Base-by-base conservation (phyloP, 1,284 basidiomycete species). In the Cryptococcus hybrid region DNA sequence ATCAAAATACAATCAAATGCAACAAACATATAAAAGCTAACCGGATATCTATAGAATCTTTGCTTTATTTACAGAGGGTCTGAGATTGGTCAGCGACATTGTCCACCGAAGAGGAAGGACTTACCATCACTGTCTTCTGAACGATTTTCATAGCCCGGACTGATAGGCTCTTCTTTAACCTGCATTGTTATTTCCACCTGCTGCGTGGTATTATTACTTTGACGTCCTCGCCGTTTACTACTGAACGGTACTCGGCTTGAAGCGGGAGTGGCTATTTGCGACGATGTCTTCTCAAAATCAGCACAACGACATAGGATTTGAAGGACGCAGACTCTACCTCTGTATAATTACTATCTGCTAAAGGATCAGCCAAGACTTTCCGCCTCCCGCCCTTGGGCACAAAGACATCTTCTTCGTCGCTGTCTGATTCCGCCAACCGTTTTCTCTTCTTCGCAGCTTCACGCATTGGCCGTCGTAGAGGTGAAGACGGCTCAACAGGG, bases 161-260 rank as follows among this genome's bases (percentile, higher is more conserved):
- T 65, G 45, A 56, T 44, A 11, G 56, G 52, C 46, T 62, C 66
- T 18, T 55, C 55, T 36, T 68, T 63, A 5, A 61, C 58, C 15
- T 50, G 54, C 18, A 56, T 24, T 11, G 56, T 56, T 47, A 52
- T 34, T 0, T 30, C 7, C 12, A 5, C 7, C 34, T 18, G 15
- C 38, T 39, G 36, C 40, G 0, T 46, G 48, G 39, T 44, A 5
- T 18, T 9, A n/a, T 44, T 44, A 24, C 24, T 37, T 24, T 30
- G 24, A 13, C 42, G 34, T 45, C 34, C 43, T 9, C 52, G 52
- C 42, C 52, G 52, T n/a, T 46, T 44, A 40, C n/a, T n/a, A 11
- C 38, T 7, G 11, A 38, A 53, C 4, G 51, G 53, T 7, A 42
- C 37, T 35, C 47, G 37, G 5, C 15, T 47, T n/a, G n/a, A 30